Conservation (phyloP, 768 basidiomycete species). For the Chiua virens region DNA sequence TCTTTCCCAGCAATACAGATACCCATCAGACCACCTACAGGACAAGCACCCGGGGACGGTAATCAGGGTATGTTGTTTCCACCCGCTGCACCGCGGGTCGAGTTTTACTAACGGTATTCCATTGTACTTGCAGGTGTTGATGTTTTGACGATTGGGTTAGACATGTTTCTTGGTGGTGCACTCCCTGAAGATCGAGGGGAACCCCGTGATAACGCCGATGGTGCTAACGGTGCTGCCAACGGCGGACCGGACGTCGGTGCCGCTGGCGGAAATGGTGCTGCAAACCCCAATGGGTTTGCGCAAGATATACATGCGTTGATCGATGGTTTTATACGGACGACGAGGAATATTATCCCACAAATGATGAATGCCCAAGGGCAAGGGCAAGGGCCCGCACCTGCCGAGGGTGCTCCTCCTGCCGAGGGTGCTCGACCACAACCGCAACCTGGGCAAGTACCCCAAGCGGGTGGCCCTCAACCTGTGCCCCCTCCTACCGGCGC, state of each 20-base stretch:
- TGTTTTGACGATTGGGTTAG: conserved; percentile 41
- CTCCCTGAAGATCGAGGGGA: conserved; percentile 10
- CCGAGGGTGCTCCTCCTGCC: background rate
- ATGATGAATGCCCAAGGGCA: conserved; percentile 16
- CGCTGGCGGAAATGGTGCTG: conserved; percentile 17
- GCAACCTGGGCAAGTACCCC: conserved; percentile 7
- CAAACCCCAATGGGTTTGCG: conserved; percentile 17
- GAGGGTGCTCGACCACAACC: conserved; percentile 6
- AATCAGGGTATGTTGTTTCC: conserved; percentile 19
- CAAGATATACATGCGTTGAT: conserved; percentile 28
- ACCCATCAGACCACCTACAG: conserved; percentile 16
- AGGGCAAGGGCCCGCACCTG: background rate
- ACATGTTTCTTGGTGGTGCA: conserved; percentile 35
- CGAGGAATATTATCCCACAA: conserved; percentile 26
- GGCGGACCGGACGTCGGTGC: conserved; percentile 2
- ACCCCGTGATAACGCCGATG: conserved; percentile 9
- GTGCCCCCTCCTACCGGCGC: conserved; percentile 2
- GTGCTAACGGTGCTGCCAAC: background rate
- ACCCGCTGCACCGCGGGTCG: background rate
- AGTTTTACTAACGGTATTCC: conserved; percentile 17
- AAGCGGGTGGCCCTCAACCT: conserved; percentile 6
- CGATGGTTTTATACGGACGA: conserved; percentile 27
- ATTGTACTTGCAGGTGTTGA: conserved; percentile 17
- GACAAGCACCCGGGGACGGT: conserved; percentile 10
- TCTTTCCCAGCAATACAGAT: conserved; percentile 29